A percentile compares a stretch with the other conserved stretches of the same genome.
These are phyloP conservation scores for Cladophialophora psammophila DNA, from an alignment of 2,329 filamentous ascomycete genomes.

Conservation along the genomic window DNA sequence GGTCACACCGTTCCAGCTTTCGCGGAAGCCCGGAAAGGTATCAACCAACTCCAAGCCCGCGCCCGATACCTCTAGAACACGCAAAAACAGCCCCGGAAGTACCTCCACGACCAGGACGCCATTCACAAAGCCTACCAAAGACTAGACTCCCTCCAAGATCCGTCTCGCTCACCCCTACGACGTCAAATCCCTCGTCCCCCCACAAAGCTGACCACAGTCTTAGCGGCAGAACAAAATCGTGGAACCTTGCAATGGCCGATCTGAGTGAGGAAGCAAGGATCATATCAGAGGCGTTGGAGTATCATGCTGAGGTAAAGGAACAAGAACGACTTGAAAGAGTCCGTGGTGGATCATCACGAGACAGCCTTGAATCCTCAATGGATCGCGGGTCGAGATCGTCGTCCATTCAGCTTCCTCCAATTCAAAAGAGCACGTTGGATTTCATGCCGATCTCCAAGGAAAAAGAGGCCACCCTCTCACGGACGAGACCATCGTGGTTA, in stretches of 20 bases:
- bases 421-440: constrained; percentile 69
- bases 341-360: constrained; percentile 24
- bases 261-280: constrained; percentile 67
- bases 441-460: constrained; percentile 71
- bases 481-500: constrained; percentile 72
- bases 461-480: constrained; percentile 70
- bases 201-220: constrained; percentile 36
- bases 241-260: constrained; percentile 64
- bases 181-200: constrained; percentile 39
- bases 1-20: constrained; percentile 48
- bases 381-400: constrained; percentile 57
- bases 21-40: constrained; percentile 51
- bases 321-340: constrained; percentile 24
- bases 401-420: constrained; percentile 62
- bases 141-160: constrained; percentile 35
- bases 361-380: constrained; percentile 42
- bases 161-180: constrained; percentile 27
- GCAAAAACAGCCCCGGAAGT: constrained; percentile 43
- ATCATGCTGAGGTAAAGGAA: constrained; percentile 59
- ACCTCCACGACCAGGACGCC: constrained; percentile 40
- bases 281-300: constrained; percentile 66
- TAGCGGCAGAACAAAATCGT: constrained; percentile 62
- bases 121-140: constrained; percentile 45
- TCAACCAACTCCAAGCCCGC: constrained; percentile 40
- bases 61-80: constrained; percentile 54